phyloP scores from a whole-genome alignment of 257 asterid species.

The Ophiorrhiza pumila region DNA sequence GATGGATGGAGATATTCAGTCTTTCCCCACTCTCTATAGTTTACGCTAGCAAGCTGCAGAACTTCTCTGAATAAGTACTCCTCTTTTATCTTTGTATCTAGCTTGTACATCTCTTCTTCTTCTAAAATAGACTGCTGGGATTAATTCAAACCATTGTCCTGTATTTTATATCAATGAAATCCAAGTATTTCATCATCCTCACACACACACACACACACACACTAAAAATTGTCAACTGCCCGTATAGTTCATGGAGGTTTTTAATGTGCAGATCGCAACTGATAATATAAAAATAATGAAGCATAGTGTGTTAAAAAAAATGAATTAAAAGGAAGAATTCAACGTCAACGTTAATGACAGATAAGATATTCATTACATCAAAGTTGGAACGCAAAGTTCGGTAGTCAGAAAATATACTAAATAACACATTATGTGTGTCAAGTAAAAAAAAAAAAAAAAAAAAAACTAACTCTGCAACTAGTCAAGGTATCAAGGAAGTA shows the following conservation, averaged over 20 bases:
- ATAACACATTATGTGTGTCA: too few species aligned
- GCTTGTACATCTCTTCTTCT: background rate
- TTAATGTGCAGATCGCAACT: background rate
- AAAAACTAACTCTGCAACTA: background rate
- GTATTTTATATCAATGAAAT: background rate
- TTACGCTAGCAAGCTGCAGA: background rate
- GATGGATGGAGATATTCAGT: constrained; percentile 3
- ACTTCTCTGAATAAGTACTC: too few species aligned
- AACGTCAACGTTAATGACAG: constrained; percentile 36
- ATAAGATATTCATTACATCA: constrained; percentile 18
- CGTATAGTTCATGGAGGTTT: background rate
- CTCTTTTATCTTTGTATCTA: background rate
- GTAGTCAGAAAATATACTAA: constrained; percentile 14
- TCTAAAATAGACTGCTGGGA: background rate
- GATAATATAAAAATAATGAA: too few species aligned
- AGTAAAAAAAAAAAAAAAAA: too few species aligned
- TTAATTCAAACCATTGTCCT: background rate
- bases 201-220: constrained; percentile 13
- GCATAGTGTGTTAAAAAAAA: too few species aligned
- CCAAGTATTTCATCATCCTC: constrained; percentile 17
- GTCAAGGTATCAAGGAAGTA: background rate
- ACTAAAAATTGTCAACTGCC: constrained; percentile 24
- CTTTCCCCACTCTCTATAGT: constrained; percentile 15
- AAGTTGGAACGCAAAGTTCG: constrained; percentile 17
- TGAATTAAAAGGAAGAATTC: constrained; percentile 20